Evolutionary conservation across 345 rosid genomes (phyloP), one percentile per base, ranked within the genome.

Genomic region (Eucalyptus coolabah): DNA sequence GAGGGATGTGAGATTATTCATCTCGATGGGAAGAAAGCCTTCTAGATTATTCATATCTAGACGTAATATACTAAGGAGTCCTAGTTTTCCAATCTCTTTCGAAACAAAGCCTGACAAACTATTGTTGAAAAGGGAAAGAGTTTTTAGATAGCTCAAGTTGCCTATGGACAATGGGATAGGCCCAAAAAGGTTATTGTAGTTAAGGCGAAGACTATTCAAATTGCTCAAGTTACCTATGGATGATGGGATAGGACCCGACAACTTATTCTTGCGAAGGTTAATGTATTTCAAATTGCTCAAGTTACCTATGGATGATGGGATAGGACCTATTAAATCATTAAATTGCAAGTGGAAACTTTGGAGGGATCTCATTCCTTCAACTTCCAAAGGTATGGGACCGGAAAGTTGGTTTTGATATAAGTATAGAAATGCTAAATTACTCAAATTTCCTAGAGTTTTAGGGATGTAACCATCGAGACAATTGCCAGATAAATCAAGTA

Each of bases 341-440:
- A 1, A 1, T 37, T 0, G 19, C 40, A 87, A 8, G 6, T 3
- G 12, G 9, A 87, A 12, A 17, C 7, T 24, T 30, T 8, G 0
- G 42, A 54, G 44, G 8, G 67, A 54, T 37, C 42, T n/a, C 34
- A 87, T 13, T 32, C 45, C 56, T 37, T 49, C 88, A 16, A 87
- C 9, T 53, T 87, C 88, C 8, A 5, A 19, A 51, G 88, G 88
- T 30, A 87, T 87, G 42, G 69, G 16, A 30, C 69, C 49, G 7
- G 49, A 87, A 54, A 87, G 44, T 87, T 87, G 49, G 42, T 87
- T 87, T 26, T 4, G 7, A 37, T 54, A n/a, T 9, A 34, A 37
- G 69, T 32, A 56, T 11, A 87, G 24, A 56, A 5, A 37, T 51
- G 15, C 47, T 15, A 87, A 53, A 53, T 53, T 53, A 53, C 59